Evolutionary conservation across 1,284 basidiomycete species (phyloP).

Genomic region (Ganoderma multipileum): DNA sequence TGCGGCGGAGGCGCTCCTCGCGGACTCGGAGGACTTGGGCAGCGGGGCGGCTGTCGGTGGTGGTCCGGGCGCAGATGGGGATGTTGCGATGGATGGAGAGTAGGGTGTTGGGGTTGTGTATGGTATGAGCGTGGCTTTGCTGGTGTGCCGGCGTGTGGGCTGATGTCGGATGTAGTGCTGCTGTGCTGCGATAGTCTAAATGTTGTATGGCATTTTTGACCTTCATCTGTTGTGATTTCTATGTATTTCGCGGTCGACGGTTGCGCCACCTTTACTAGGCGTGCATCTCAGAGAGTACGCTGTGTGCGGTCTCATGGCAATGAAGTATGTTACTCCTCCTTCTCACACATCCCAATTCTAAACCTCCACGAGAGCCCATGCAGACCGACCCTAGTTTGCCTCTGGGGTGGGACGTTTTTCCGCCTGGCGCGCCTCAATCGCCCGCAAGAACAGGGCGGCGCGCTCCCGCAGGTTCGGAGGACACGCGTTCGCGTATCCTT

Average conservation of each 20-base stretch:
- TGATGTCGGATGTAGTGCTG: too few species aligned
- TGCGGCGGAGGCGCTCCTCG: conserved; percentile 63
- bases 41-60: conserved; percentile 6
- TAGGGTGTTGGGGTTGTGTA: neutral
- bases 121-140: neutral
- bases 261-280: too few species aligned
- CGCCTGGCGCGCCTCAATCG: neutral
- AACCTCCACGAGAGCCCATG: too few species aligned
- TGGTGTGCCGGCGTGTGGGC: neutral
- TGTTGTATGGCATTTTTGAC: too few species aligned
- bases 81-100: conserved; percentile 48
- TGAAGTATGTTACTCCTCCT: too few species aligned
- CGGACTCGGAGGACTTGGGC: conserved; percentile 36
- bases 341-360: too few species aligned
- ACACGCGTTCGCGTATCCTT: conserved; percentile 31
- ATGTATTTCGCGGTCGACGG: too few species aligned
- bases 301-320: too few species aligned
- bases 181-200: too few species aligned
- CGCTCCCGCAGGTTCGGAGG: neutral
- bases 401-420: neutral
- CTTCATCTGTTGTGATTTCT: too few species aligned
- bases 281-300: too few species aligned
- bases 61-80: conserved; percentile 38
- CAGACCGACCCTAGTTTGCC: neutral
- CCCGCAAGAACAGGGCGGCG: neutral